phyloP scores from a whole-genome alignment of 768 basidiomycete genomes.

The Obba rivulosa region DNA sequence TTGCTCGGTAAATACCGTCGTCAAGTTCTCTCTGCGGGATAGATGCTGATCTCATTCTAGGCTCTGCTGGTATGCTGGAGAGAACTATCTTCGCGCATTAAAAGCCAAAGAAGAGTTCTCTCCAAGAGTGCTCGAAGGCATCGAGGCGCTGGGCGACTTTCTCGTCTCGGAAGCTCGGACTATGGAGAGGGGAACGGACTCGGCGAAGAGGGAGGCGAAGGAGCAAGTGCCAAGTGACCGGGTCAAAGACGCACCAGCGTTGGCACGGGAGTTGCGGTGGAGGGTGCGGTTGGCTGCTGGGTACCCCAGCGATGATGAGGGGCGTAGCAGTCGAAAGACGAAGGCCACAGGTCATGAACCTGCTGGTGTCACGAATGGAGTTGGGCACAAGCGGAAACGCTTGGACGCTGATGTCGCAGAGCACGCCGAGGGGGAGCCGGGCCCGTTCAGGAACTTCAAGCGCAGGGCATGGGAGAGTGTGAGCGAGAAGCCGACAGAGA shows the following conservation, averaged over 20 bases:
- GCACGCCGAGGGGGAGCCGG: slow-evolving; percentile 8
- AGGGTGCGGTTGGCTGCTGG: slow-evolving; percentile 60
- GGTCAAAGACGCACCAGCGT: slow-evolving; percentile 73
- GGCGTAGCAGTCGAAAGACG: slow-evolving; percentile 25
- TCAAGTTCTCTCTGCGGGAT: background rate
- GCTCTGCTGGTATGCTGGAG: slow-evolving; percentile 88
- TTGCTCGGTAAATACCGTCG: slow-evolving; percentile 16
- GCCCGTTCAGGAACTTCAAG: slow-evolving; percentile 58
- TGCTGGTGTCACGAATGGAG: slow-evolving; percentile 17
- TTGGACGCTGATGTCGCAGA: slow-evolving; percentile 12
- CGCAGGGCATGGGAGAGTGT: slow-evolving; percentile 63
- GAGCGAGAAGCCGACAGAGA: slow-evolving; percentile 36
- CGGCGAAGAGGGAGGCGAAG: slow-evolving; percentile 68
- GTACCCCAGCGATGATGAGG: slow-evolving; percentile 65
- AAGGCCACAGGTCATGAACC: slow-evolving; percentile 36
- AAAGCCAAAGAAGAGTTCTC: slow-evolving; percentile 49
- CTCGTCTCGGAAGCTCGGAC: slow-evolving; percentile 71
- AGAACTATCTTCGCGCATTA: slow-evolving; percentile 72
- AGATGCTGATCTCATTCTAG: slow-evolving; percentile 30
- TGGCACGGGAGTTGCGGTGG: slow-evolving; percentile 87
- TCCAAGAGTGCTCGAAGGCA: slow-evolving; percentile 61
- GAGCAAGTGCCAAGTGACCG: slow-evolving; percentile 80
- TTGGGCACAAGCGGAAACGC: slow-evolving; percentile 25
- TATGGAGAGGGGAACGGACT: slow-evolving; percentile 67
- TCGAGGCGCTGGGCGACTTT: slow-evolving; percentile 69